Evolutionary conservation across 805 yeast species (phyloP).

Genomic region (Torulaspora delbrueckii): DNA sequence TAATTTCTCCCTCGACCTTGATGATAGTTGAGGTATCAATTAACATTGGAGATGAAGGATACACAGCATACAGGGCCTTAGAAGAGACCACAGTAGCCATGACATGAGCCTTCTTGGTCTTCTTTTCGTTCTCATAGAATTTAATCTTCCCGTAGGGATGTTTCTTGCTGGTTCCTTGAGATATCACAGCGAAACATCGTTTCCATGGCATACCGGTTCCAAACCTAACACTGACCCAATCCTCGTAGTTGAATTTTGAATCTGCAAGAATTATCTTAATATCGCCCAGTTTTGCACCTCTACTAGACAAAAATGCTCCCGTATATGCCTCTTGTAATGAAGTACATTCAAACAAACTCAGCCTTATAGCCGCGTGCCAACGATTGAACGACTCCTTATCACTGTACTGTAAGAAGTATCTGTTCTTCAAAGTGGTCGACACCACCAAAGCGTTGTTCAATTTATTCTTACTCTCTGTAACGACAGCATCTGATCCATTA

Average conservation of each 20-base stretch:
- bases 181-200: slow-evolving; percentile 84
- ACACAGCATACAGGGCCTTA: slow-evolving; percentile 77
- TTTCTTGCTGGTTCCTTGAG: slow-evolving; percentile 51
- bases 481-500: slow-evolving; percentile 56
- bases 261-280: slow-evolving; percentile 80
- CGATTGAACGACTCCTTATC: slow-evolving; percentile 55
- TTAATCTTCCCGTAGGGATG: slow-evolving; percentile 56
- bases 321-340: slow-evolving; percentile 93
- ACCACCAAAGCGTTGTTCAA: slow-evolving; percentile 77
- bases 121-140: slow-evolving; percentile 80
- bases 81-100: slow-evolving; percentile 77
- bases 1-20: slow-evolving; percentile 79
- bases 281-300: slow-evolving; percentile 84
- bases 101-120: slow-evolving; percentile 58
- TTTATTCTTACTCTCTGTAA: slow-evolving; percentile 43
- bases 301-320: slow-evolving; percentile 86
- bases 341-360: slow-evolving; percentile 75
- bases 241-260: slow-evolving; percentile 81
- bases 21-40: slow-evolving; percentile 85
- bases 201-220: slow-evolving; percentile 99
- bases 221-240: slow-evolving; percentile 91
- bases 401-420: slow-evolving; percentile 76
- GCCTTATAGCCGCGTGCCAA: slow-evolving; percentile 82
- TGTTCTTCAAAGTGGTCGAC: slow-evolving; percentile 86
- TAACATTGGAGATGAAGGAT: slow-evolving; percentile 76